Base-by-base conservation (phyloP, 331 rosid species). In the Ulmus americana region DNA sequence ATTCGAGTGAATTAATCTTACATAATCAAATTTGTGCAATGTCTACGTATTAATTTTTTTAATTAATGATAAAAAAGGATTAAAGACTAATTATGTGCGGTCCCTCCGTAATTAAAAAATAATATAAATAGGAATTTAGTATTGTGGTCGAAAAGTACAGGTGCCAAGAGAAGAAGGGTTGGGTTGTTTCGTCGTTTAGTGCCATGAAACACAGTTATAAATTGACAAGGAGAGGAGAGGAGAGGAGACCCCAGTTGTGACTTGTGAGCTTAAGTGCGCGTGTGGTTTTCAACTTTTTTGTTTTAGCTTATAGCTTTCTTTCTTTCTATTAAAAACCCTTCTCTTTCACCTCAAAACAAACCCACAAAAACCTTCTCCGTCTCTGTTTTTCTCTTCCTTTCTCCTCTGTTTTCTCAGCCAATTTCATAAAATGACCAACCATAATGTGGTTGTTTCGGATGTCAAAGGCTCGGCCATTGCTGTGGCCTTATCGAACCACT, bases 371-470 rank as follows among this genome's bases (percentile, higher is more conserved):
- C 12, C 61, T 7, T 59, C 22, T 10, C 38, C 51, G 6, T 8
- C 66, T 46, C 10, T 63, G 22, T 46, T 63, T 63, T 18, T 61
- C 83, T 73, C 1, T 5, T 82, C 77, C 76, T 77, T 76, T 70
- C 15, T 66, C 9, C 75, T 74, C 79, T 75, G 64, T 72, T 65
- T 6, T 18, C 45, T 7, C 39, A 5, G 1, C n/a, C 10, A 18
- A 10, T 8, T 10, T 46, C 13, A 5, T 59, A 50, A 40, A 52
- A 88, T 92, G 98, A 86, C 90, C 10, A 92, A 85, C 73, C 84
- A 79, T 63, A 92, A 81, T 79, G 83, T 77, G 71, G 71, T 58
- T 65, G 73, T 77, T 62, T 71, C 87, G 39, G 85, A 79, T 39
- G 75, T 46, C 8, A 69, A 83, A 62, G 79, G 87, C 28, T 41